Conservation (phyloP, 1,139 yeast species). For the Pichia terricola region DNA sequence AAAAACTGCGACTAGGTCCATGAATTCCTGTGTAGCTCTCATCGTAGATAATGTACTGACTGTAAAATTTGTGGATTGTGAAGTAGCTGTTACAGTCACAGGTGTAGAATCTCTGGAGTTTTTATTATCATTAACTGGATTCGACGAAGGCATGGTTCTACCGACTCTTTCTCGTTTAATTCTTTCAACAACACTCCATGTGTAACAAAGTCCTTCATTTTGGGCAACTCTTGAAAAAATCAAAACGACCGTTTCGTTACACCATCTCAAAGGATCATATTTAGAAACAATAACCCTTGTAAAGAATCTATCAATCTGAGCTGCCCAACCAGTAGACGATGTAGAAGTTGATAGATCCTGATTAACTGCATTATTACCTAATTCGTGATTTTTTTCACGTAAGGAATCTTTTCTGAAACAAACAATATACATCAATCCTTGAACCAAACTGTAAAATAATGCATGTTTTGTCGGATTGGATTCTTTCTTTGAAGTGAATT, state of each 20-base stretch:
- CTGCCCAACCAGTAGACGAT: slow-evolving; percentile 51
- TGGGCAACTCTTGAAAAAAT: slow-evolving; percentile 93
- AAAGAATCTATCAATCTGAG: slow-evolving; percentile 74
- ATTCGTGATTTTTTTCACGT: slow-evolving; percentile 21
- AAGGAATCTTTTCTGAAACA: slow-evolving; percentile 73
- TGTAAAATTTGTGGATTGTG: slow-evolving; percentile 1
- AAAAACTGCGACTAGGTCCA: slow-evolving; percentile 84
- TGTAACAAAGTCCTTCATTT: slow-evolving; percentile 81
- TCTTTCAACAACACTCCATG: slow-evolving; percentile 87
- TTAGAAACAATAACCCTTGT: slow-evolving; percentile 79
- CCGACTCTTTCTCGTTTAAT: slow-evolving; percentile 58
- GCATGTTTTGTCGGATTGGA: slow-evolving; percentile 12
- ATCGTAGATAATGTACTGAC: slow-evolving; percentile 10
- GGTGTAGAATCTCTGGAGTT: slow-evolving; percentile 1
- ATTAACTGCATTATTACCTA: not conserved
- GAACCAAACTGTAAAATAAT: slow-evolving; percentile 86
- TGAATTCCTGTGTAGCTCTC: slow-evolving; percentile 53
- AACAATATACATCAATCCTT: slow-evolving; percentile 81
- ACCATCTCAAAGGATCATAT: slow-evolving; percentile 87
- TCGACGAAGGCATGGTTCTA: slow-evolving; percentile 7
- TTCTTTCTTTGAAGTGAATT: not conserved
- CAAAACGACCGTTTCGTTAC: slow-evolving; percentile 87
- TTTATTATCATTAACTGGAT: slow-evolving; percentile 14
- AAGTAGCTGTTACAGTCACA: slow-evolving; percentile 3
- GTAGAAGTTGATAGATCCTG: slow-evolving; percentile 2